phyloP scores from a whole-genome alignment of 805 yeast genomes.

The Metschnikowia arizonensis region DNA sequence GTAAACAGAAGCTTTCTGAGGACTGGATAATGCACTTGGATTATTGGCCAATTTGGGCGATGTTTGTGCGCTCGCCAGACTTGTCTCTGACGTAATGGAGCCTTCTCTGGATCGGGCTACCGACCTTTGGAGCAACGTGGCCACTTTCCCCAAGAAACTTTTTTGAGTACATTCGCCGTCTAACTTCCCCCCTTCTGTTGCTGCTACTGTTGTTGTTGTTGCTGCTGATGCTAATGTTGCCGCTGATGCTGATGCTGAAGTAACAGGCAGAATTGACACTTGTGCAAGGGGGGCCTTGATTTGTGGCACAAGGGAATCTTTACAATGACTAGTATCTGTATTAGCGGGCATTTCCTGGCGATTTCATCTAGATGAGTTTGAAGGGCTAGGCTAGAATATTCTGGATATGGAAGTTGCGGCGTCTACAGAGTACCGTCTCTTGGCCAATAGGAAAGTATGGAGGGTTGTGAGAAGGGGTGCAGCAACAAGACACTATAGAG shows the following conservation, averaged over 20 bases:
- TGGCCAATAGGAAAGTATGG: neutral
- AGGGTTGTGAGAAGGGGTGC: neutral
- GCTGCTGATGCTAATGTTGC: too few relatives aligned
- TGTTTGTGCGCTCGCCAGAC: neutral
- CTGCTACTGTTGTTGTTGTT: too few relatives aligned
- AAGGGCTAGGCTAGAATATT: neutral
- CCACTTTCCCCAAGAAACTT: conserved; percentile 30
- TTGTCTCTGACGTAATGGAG: conserved; percentile 4
- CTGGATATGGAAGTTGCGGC: neutral
- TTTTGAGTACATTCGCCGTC: conserved; percentile 13
- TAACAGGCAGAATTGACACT: conserved; percentile 6
- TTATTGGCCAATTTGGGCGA: neutral
- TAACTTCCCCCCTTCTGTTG: neutral
- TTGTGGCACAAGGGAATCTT: neutral
- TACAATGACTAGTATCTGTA: neutral
- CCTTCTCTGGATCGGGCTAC: conserved; percentile 18
- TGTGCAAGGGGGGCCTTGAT: conserved; percentile 4
- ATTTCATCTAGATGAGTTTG: neutral
- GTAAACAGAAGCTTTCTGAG: conserved; percentile 1
- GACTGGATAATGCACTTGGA: conserved; percentile 1
- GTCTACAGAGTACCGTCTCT: neutral
- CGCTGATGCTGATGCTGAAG: too few relatives aligned
- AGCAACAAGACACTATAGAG: neutral
- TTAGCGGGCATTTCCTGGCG: neutral
- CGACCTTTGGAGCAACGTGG: conserved; percentile 29